Base-by-base conservation (phyloP, 352 stramenopile genomes). In the Elongisporangium anandrum region DNA sequence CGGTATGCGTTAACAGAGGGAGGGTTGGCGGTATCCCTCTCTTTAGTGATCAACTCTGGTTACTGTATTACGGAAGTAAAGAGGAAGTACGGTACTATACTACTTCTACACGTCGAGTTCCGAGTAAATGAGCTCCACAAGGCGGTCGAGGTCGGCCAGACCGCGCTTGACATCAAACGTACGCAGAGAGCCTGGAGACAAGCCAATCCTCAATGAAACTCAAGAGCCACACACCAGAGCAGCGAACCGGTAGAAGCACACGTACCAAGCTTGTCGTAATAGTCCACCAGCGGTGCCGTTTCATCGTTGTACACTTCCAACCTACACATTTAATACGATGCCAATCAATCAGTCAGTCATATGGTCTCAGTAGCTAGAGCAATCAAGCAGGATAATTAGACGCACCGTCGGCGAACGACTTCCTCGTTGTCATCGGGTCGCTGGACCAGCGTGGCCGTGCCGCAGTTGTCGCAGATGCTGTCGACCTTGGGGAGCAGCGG, bases 271-370 rank as follows among this genome's bases (percentile, higher is more conserved):
- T 80, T 77, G 15, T 71, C 71, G 81, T 96, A 97, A 52, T 93
- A 96, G 26, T 94, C 72, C 59, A 96, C 81, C 10, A 97, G 66
- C 50, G 90, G 90, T 48, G 79, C 77, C 1, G 90, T 97, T 65
- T 97, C 85, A 22, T 87, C 69, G 50, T 95, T 93, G 79, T 97
- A 97, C 22, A 97, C 87, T 15, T 90, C 72, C 61, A 97, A 60
- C 23, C 84, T 87, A 24, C 17, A 50, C 5, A 29, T 39, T 59
- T 26, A 6, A 60, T 12, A 57, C 16, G 20, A 22, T n/a, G n/a
- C n/a, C n/a, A n/a, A n/a, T n/a, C 34, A 45, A 16, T 17, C 10
- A 45, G 34, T 45, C 34, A 24, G 50, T 56, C 20, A 51, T 17
- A 54, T 20, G 39, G 3, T 45, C 19, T 21, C 17, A 50, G n/a